These are phyloP conservation scores for Scutellaria minor DNA, from an alignment of 257 asterid species.

Conservation along the genomic window DNA sequence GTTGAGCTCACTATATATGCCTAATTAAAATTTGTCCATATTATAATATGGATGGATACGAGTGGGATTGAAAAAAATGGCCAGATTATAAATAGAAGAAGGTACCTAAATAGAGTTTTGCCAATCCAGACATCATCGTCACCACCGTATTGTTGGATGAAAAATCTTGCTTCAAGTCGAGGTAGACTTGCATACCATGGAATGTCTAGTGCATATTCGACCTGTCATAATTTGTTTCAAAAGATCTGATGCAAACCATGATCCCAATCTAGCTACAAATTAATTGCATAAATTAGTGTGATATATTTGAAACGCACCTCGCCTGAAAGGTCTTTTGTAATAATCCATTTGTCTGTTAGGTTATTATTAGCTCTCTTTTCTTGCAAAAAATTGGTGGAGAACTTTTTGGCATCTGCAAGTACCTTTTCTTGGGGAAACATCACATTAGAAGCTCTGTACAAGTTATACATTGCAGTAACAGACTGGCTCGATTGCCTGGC, in stretches of 20 bases:
- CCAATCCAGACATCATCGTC: slow-evolving; percentile 84
- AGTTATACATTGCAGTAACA: slow-evolving; percentile 65
- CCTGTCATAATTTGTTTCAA: slow-evolving; percentile 38
- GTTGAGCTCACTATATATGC: too few species aligned
- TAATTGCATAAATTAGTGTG: too few species aligned
- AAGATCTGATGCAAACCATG: too few species aligned
- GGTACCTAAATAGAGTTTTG: slow-evolving; percentile 69
- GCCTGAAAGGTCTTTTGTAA: slow-evolving; percentile 14
- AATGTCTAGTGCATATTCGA: slow-evolving; percentile 64
- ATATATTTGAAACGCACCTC: background rate
- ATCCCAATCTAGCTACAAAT: too few species aligned
- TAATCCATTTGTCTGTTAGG: slow-evolving; percentile 14
- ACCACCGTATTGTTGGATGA: slow-evolving; percentile 74
- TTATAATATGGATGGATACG: too few species aligned
- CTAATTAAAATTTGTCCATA: background rate
- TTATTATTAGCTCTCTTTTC: background rate
- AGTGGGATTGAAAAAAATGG: too few species aligned
- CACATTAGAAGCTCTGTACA: slow-evolving; percentile 68
- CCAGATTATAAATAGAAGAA: too few species aligned
- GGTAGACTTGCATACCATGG: slow-evolving; percentile 79
- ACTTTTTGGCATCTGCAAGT: slow-evolving; percentile 49
- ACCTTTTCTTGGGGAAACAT: slow-evolving; percentile 61
- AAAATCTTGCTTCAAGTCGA: slow-evolving; percentile 69
- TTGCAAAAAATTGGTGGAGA: slow-evolving; percentile 49
- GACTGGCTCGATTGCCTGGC: slow-evolving; percentile 69